phyloP scores from a whole-genome alignment of 352 stramenopile species.

The Phytophthora pluvialis region DNA sequence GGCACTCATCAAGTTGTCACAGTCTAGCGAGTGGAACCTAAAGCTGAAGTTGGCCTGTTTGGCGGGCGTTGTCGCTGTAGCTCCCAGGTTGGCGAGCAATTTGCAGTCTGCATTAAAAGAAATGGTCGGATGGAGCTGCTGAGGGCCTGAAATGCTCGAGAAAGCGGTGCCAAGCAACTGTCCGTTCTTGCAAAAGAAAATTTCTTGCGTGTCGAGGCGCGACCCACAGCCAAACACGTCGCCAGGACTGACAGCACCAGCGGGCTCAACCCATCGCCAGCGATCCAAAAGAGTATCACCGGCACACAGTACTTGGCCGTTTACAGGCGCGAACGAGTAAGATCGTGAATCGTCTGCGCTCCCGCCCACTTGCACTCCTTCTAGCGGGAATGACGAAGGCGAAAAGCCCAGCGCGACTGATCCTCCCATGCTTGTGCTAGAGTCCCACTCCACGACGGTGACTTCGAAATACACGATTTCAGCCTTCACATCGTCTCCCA shows the following conservation, averaged over 20 bases:
- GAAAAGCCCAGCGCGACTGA: constrained; percentile 72
- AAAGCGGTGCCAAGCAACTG: constrained; percentile 81
- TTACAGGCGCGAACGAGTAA: constrained; percentile 76
- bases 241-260: constrained; percentile 47
- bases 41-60: constrained; percentile 75
- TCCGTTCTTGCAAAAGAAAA: constrained; percentile 90
- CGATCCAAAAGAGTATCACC: constrained; percentile 60
- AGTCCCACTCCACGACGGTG: constrained; percentile 70
- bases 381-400: constrained; percentile 67
- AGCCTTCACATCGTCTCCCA: constrained; percentile 74
- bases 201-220: constrained; percentile 78
- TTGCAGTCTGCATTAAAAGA: constrained; percentile 80
- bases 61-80: constrained; percentile 31
- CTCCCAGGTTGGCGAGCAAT: constrained; percentile 77
- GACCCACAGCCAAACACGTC: constrained; percentile 85
- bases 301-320: constrained; percentile 67
- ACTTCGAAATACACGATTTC: constrained; percentile 88
- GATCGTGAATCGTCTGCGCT: constrained; percentile 47
- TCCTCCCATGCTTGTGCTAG: constrained; percentile 24
- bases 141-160: constrained; percentile 58
- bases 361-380: constrained; percentile 63
- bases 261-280: constrained; percentile 76
- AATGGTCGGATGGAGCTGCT: constrained; percentile 75
- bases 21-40: constrained; percentile 84
- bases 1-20: constrained; percentile 83